A percentile compares a stretch with the other conserved stretches of the same genome.
These are phyloP conservation scores for Fistulifera pelliculosa DNA, from an alignment of 108 stramenopile genomes.

Conservation along the genomic window DNA sequence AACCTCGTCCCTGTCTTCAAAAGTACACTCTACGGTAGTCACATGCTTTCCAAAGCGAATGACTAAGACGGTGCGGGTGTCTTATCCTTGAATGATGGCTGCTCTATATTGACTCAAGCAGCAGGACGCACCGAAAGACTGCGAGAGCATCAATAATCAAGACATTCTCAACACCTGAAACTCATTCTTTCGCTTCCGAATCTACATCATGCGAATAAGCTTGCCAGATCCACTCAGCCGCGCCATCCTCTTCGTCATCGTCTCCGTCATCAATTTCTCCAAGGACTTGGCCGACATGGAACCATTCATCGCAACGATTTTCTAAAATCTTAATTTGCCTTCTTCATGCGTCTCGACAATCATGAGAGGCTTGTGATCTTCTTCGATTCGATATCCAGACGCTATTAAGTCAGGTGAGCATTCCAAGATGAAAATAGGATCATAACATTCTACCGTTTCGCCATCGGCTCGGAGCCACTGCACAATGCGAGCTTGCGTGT, in stretches of 20 bases:
- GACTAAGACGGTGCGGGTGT: too few species aligned
- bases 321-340: constrained; percentile 1
- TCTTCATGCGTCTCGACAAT: constrained; percentile 19
- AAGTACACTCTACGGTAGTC: too few species aligned
- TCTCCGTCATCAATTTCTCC: constrained; percentile 18
- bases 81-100: too few species aligned
- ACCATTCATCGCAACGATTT: constrained; percentile 4
- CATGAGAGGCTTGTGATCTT: constrained; percentile 6
- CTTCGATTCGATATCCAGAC: constrained; percentile 5
- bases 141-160: too few species aligned
- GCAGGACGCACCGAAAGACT: too few species aligned
- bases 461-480: constrained; percentile 3
- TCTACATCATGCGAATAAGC: constrained; percentile 7
- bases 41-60: too few species aligned
- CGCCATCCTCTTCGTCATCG: constrained; percentile 5
- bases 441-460: constrained; percentile 9
- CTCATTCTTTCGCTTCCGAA: too few species aligned
- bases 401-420: constrained; percentile 15
- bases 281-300: constrained; percentile 6
- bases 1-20: too few species aligned
- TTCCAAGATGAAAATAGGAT: constrained; percentile 13
- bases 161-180: too few species aligned
- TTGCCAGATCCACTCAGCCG: constrained; percentile 18
- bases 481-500: constrained; percentile 10
- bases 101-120: too few species aligned